These are phyloP conservation scores for Starmerella potacharoeniae DNA, from an alignment of 805 yeast species.

Conservation along the genomic window DNA sequence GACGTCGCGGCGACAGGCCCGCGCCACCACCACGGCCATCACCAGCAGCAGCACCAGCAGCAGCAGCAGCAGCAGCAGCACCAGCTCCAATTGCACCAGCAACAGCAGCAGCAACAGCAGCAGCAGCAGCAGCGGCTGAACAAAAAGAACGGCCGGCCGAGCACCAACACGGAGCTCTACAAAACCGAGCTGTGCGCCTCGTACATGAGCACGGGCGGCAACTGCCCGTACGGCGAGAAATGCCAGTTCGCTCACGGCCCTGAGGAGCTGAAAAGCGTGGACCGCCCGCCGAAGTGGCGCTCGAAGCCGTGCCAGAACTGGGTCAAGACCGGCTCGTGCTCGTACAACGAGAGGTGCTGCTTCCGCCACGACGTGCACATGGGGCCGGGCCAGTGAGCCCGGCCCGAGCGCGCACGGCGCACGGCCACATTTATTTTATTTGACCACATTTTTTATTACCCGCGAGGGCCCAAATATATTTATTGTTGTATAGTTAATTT, in stretches of 20 bases:
- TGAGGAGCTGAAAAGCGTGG: slow-evolving; percentile 58
- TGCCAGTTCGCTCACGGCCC: slow-evolving; percentile 93
- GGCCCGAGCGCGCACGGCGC: background rate
- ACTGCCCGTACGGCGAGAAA: slow-evolving; percentile 79
- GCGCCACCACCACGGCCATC: background rate
- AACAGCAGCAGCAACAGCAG: slow-evolving; percentile 9
- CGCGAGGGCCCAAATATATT: background rate
- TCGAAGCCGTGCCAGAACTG: slow-evolving; percentile 87
- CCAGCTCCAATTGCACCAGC: slow-evolving; percentile 11
- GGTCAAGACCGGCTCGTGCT: slow-evolving; percentile 68
- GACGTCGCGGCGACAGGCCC: background rate
- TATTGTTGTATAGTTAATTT: slow-evolving; percentile 6
- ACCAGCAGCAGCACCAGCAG: background rate
- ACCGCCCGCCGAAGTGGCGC: slow-evolving; percentile 73
- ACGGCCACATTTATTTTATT: background rate
- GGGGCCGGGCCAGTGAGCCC: slow-evolving; percentile 10
- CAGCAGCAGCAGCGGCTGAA: slow-evolving; percentile 12
- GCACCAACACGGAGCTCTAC: slow-evolving; percentile 53
- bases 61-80: background rate
- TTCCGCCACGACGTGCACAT: slow-evolving; percentile 51
- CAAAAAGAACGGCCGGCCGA: slow-evolving; percentile 28
- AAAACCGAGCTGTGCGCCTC: slow-evolving; percentile 86
- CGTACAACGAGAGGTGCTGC: slow-evolving; percentile 85
- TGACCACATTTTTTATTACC: slow-evolving; percentile 4
- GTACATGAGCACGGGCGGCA: slow-evolving; percentile 52